Percentiles rank a stretch among this genome's conserved stretches.
phyloP scores from a whole-genome alignment of 148 eudicot genomes.

The Camellia granthamiana region DNA sequence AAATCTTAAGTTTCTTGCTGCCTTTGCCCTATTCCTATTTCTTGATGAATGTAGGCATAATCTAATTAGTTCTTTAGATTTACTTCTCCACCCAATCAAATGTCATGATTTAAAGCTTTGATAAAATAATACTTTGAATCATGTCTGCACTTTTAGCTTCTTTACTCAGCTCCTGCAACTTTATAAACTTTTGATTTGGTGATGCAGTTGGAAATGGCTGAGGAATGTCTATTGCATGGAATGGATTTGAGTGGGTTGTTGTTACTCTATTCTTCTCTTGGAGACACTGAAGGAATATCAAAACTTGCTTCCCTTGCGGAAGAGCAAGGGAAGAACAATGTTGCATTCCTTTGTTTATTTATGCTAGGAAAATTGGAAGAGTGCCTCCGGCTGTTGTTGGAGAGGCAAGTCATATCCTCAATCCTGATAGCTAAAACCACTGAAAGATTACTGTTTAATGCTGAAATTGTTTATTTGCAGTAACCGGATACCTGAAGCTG shows the following conservation, averaged over 20 bases:
- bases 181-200: background rate
- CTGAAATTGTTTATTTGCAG: conserved; percentile 33
- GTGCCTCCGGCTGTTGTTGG: conserved; percentile 82
- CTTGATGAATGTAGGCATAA: too few relatives aligned
- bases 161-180: too few relatives aligned
- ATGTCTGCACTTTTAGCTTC: too few relatives aligned
- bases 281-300: conserved; percentile 82
- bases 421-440: background rate
- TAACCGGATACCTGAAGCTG: conserved; percentile 94
- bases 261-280: conserved; percentile 87
- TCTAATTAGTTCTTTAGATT: too few relatives aligned
- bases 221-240: conserved; percentile 75
- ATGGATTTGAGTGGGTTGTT: conserved; percentile 87
- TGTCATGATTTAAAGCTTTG: too few relatives aligned
- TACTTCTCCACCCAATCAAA: too few relatives aligned
- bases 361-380: conserved; percentile 84
- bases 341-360: conserved; percentile 81
- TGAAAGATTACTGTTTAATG: background rate
- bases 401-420: conserved; percentile 41
- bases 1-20: background rate
- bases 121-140: too few relatives aligned
- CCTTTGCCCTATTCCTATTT: too few relatives aligned
- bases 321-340: conserved; percentile 87
- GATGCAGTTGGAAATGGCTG: conserved; percentile 87
- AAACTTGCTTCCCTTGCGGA: conserved; percentile 69